Conservation (phyloP, 257 asterid genomes). For the Jaltomata sinuosa region DNA sequence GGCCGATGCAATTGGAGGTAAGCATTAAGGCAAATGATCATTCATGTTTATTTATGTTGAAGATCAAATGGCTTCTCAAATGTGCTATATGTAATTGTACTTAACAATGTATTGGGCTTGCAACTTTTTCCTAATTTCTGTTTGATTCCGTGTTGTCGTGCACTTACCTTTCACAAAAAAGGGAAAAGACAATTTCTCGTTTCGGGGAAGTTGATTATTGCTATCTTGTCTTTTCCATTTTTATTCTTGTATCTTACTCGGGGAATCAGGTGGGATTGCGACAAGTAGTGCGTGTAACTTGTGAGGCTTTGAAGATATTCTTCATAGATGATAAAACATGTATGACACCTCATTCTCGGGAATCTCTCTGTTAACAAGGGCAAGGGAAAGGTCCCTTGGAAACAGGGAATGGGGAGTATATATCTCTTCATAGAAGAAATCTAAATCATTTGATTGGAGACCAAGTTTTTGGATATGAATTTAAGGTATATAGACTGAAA, state of each 20-base stretch:
- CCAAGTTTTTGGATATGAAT: background rate
- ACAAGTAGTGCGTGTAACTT: background rate
- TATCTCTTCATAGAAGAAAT: background rate
- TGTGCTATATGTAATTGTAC: background rate
- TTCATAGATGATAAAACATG: background rate
- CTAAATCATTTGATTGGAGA: background rate
- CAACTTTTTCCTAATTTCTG: background rate
- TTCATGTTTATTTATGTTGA: background rate
- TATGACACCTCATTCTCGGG: background rate
- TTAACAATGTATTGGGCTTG: background rate
- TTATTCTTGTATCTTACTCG: background rate
- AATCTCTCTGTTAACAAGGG: background rate
- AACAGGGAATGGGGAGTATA: background rate
- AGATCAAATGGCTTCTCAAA: background rate
- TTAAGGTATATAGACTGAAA: background rate
- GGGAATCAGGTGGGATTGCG: background rate
- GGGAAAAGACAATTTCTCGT: background rate
- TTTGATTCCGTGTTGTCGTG: background rate
- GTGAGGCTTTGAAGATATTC: background rate
- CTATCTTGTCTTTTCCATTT: background rate
- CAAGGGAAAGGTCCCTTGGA: background rate
- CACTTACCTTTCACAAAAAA: background rate
- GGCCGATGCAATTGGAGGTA: slow-evolving; percentile 34
- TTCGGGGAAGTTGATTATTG: background rate
- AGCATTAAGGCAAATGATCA: slow-evolving; percentile 10